Conservation (phyloP, 2,329 filamentous ascomycete genomes). For the Lasiodiplodia gonubiensis region DNA sequence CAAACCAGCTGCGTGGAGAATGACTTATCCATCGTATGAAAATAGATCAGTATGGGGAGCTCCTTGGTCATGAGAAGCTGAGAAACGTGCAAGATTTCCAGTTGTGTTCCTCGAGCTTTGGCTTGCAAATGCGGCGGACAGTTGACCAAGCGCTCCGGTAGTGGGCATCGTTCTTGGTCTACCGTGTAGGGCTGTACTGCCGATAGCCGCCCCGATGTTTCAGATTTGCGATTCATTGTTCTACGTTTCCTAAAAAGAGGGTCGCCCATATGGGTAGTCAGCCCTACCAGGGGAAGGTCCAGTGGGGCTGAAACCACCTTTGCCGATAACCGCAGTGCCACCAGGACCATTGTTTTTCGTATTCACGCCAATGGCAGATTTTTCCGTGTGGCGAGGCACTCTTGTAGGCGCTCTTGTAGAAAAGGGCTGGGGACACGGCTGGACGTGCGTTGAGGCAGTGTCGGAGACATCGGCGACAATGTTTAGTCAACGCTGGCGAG, state of each 20-base stretch:
- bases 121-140: too few relatives aligned
- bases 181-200: neutral
- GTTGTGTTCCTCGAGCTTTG: neutral
- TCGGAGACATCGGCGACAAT: too few relatives aligned
- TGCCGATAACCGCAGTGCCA: neutral
- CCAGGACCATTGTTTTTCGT: neutral
- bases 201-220: neutral
- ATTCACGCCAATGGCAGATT: neutral
- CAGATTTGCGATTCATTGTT: neutral
- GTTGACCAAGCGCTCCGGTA: too few relatives aligned
- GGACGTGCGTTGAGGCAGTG: constrained; percentile 2
- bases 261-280: neutral
- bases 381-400: neutral
- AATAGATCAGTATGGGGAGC: too few relatives aligned
- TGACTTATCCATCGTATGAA: neutral
- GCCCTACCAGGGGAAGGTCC: neutral
- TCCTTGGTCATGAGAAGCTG: too few relatives aligned
- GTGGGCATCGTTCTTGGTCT: too few relatives aligned
- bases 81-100: too few relatives aligned
- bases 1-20: neutral
- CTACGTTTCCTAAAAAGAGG: neutral
- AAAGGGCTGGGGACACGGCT: neutral
- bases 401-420: neutral
- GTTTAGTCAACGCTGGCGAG: too few relatives aligned
- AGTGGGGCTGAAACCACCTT: neutral